These are phyloP conservation scores for Striga asiatica DNA, from an alignment of 257 asterid species.

Conservation along the genomic window DNA sequence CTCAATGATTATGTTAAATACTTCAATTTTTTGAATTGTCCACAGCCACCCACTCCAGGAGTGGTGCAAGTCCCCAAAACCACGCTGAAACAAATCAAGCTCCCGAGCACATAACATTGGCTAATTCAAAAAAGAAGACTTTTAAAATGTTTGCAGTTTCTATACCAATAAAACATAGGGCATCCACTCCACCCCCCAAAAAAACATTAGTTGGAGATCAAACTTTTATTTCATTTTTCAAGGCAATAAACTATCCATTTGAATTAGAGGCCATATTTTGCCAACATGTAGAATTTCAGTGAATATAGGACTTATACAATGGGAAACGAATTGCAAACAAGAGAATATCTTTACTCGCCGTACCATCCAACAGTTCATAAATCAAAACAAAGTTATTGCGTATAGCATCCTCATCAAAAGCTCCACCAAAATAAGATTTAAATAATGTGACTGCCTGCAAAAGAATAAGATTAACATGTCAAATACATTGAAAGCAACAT, in stretches of 20 bases:
- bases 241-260: not conserved
- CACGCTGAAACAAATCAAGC: no score
- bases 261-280: not conserved
- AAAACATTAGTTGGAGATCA: no score
- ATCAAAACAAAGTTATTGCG: conserved; percentile 95
- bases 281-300: not conserved
- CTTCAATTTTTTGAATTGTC: not conserved
- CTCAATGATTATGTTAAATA: not conserved
- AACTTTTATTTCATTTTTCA: not conserved
- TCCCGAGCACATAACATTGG: no score
- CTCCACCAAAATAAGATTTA: conserved; percentile 94
- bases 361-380: conserved; percentile 95
- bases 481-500: conserved; percentile 15
- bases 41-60: not conserved
- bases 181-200: no score
- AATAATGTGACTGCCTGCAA: conserved; percentile 91
- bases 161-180: no score
- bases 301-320: not conserved
- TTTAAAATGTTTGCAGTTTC: no score
- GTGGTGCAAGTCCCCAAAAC: no score
- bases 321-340: not conserved
- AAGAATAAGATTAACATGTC: conserved; percentile 18
- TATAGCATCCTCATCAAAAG: conserved; percentile 97
- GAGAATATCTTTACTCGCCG: conserved; percentile 12
- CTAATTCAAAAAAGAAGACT: no score